Conservation (phyloP, 352 stramenopile species). For the Phytopythium litorale region DNA sequence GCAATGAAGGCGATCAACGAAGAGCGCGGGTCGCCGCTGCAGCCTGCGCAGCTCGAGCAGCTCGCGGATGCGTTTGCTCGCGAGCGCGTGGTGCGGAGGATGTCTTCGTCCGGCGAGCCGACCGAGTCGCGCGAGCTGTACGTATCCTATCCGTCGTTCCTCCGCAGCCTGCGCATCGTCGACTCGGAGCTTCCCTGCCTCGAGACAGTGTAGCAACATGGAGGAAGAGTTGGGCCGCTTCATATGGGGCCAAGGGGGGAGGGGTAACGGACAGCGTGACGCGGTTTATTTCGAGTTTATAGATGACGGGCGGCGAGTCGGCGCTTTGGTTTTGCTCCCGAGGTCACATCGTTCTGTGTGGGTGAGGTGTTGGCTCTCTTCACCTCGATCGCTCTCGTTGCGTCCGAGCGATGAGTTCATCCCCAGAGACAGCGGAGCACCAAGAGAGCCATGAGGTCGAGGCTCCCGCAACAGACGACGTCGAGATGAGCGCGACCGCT, state of each 20-base stretch:
- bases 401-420: background rate
- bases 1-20: conserved; percentile 78
- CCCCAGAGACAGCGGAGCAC: background rate
- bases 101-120: conserved; percentile 18
- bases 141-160: conserved; percentile 70
- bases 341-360: background rate
- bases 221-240: background rate
- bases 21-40: conserved; percentile 54
- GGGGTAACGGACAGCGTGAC: background rate
- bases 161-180: conserved; percentile 66
- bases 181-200: conserved; percentile 20
- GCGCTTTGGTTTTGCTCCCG: background rate
- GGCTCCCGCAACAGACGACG: background rate
- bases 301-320: background rate
- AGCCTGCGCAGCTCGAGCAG: conserved; percentile 58
- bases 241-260: too few species aligned
- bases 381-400: background rate
- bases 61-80: conserved; percentile 58
- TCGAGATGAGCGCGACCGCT: conserved; percentile 51
- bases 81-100: conserved; percentile 21
- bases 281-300: conserved; percentile 4
- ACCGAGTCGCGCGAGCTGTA: conserved; percentile 27
- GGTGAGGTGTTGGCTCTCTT: background rate
- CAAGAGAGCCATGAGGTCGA: background rate
- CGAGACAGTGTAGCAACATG: conserved; percentile 3